phyloP scores from a whole-genome alignment of 2,329 filamentous ascomycete species.

The Botrytis aclada region DNA sequence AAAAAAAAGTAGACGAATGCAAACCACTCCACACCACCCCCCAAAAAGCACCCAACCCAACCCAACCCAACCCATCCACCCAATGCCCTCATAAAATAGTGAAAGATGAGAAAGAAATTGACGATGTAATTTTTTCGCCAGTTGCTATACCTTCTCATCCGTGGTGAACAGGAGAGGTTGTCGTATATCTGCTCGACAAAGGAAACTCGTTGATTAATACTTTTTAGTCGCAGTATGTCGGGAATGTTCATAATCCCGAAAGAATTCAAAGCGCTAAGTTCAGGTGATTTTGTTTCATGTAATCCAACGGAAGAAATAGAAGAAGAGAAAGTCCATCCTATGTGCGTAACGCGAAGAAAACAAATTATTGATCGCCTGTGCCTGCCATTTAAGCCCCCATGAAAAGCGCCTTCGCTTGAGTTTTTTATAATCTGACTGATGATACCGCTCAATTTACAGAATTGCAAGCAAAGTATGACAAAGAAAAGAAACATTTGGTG shows the following conservation, averaged over 20 bases:
- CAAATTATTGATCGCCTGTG: constrained; percentile 13
- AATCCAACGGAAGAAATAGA: constrained; percentile 15
- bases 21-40: background rate
- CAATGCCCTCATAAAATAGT: constrained; percentile 3
- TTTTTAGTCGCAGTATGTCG: constrained; percentile 5
- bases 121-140: constrained; percentile 11
- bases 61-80: background rate
- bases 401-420: constrained; percentile 18
- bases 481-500: constrained; percentile 12
- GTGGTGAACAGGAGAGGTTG: background rate
- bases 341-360: constrained; percentile 9
- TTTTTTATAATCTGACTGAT: constrained; percentile 20
- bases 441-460: constrained; percentile 18
- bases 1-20: background rate
- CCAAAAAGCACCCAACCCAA: background rate
- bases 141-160: constrained; percentile 2
- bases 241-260: constrained; percentile 9
- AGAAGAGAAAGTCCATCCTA: constrained; percentile 9
- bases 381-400: constrained; percentile 17
- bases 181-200: constrained; percentile 8
- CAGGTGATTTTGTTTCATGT: constrained; percentile 16
- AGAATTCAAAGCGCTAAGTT: constrained; percentile 6
- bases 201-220: constrained; percentile 17
- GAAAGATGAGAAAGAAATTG: background rate
- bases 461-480: constrained; percentile 17